Evolutionary conservation across 148 eudicot species (phyloP), one percentile per base, ranked within the genome.

Genomic region (Beta vulgaris): DNA sequence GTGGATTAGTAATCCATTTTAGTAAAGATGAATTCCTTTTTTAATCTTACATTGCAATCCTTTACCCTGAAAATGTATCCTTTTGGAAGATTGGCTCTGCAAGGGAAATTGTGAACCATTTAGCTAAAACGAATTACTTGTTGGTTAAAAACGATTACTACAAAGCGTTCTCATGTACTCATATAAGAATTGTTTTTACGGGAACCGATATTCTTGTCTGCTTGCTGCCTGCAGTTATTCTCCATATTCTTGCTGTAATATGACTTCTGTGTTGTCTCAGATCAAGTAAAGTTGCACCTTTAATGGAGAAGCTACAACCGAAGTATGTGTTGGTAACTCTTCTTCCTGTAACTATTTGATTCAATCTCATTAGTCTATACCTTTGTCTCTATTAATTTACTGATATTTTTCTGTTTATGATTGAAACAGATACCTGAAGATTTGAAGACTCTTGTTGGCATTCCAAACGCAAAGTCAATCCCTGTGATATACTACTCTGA

Each of bases 251-350:
- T 71, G 26, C 18, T 53, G 51, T 53, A 49, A 65, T n/a, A 16
- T 71, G 68, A 59, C 68, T 34, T 44, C 37, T 77, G 54, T 84
- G 11, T 55, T 71, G 72, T 83, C 79, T 63, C 80, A 94, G 93
- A 77, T 75, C 66, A 73, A 83, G 79, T 64, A 86, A 84, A 77
- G 82, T 84, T 77, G 75, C 69, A 73, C 89, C 88, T 66, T 80
- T 92, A 74, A 62, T 95, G 80, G 80, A 86, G 69, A 83, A 81
- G 48, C 73, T 95, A 81, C 90, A 78, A 43, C 90, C 97, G 29
- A 90, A 86, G 72, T 39, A 70, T 69, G 87, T 88, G 15, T 59
- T 95, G 92, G 98, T 93, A 86, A 80, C 31, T 59, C 53, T 39
- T 39, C 34, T 37, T 42, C 25, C 64, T 55, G 35, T 18, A 12